Evolutionary conservation across 768 basidiomycete genomes (phyloP).

Genomic region (Termitomyces heimii): DNA sequence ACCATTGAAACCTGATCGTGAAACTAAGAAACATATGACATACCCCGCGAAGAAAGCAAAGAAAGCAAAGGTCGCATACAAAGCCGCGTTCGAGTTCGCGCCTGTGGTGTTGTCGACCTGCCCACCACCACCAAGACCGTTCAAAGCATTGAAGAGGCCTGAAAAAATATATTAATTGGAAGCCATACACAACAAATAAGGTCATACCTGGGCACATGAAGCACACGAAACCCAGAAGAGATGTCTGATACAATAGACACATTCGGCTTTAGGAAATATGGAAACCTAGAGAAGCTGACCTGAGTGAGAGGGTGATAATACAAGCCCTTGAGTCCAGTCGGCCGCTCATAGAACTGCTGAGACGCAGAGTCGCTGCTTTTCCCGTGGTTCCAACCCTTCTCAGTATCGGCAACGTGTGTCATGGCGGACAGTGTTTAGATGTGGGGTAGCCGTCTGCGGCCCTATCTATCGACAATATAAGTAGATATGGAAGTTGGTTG

Average conservation of each 20-base stretch:
- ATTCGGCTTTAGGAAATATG: not conserved
- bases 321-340: slow-evolving; percentile 15
- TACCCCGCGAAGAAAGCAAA: slow-evolving; percentile 33
- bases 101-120: slow-evolving; percentile 60
- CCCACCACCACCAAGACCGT: slow-evolving; percentile 76
- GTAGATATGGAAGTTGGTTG: slow-evolving; percentile 11
- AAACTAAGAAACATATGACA: not conserved
- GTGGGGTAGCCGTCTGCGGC: slow-evolving; percentile 2
- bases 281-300: slow-evolving; percentile 3
- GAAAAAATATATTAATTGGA: slow-evolving; percentile 12
- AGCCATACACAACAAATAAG: not conserved
- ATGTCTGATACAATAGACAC: slow-evolving; percentile 23
- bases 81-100: slow-evolving; percentile 63
- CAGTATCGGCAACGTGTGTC: slow-evolving; percentile 14
- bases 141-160: slow-evolving; percentile 77
- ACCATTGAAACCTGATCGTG: not conserved
- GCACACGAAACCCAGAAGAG: slow-evolving; percentile 65
- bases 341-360: slow-evolving; percentile 16
- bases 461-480: slow-evolving; percentile 12
- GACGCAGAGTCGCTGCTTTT: slow-evolving; percentile 12
- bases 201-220: slow-evolving; percentile 53
- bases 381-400: slow-evolving; percentile 12
- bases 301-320: slow-evolving; percentile 20
- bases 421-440: slow-evolving; percentile 8
- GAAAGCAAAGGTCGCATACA: slow-evolving; percentile 52